Evolutionary conservation across 2,329 filamentous ascomycete genomes (phyloP), one percentile per base, ranked within the genome.

Genomic region (Fusarium beomiforme): DNA sequence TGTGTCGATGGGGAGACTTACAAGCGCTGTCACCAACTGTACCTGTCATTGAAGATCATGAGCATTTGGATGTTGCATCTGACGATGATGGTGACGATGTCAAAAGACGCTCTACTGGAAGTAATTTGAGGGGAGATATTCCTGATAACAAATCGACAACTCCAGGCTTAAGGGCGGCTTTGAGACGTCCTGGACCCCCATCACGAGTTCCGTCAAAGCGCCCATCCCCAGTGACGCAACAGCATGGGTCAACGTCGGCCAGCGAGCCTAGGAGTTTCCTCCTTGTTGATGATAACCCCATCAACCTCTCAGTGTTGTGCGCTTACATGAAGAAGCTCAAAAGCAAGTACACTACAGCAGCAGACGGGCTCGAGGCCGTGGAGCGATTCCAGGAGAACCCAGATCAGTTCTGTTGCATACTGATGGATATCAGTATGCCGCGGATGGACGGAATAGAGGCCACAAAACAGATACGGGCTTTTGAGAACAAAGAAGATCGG

Each of bases 371-470:
- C 21, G 76, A 83, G 42, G 80, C 81, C 0, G 44, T 81, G 14
- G 74, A 79, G 16, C 69, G 64, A 3, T 82, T 78, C 37, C 71
- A 64, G 11, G 37, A 71, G 13, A 65, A 70, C 8, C 77, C 76
- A 0, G 65, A 69, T 0, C 47, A 73, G 5, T 81, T 75, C 33
- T 66, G 68, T n/a, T 80, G 76, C 59, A 76, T 83, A 10, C 68
- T 84, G 9, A 83, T 82, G 70, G 87, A 89, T 64, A 84, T 88
- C 5, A 87, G 83, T 59, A 89, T 89, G 87, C 87, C 87, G 0
- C 77, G 88, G 8, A 84, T 89, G 71, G 85, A 89, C 66, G 85
- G 85, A 0, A 81, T 87, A 4, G 83, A 83, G 17, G 83, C 84
- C 0, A 87, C 86, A 6, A 80, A 83, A 5, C 77, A 79, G 34